Conservation (phyloP, 2,329 filamentous ascomycete species). For the Stemphylium beticola region DNA sequence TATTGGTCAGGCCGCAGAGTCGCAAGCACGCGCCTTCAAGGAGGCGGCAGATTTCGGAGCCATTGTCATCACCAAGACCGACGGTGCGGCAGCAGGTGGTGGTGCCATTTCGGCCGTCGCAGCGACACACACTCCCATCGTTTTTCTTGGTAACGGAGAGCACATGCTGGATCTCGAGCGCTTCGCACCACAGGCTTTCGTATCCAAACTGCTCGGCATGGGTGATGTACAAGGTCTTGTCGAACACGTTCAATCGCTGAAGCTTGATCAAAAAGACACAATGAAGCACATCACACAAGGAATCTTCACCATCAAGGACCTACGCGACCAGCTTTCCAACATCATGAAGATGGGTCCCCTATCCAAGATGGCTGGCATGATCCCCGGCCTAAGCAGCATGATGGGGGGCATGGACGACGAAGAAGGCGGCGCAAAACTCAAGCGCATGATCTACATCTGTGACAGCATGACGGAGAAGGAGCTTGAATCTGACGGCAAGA, state of each 20-base stretch:
- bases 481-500: slow-evolving; percentile 91
- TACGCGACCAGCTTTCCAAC: slow-evolving; percentile 93
- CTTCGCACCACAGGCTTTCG: slow-evolving; percentile 90
- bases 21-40: slow-evolving; percentile 95
- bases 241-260: slow-evolving; percentile 94
- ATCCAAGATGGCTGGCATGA: slow-evolving; percentile 98
- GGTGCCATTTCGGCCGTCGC: slow-evolving; percentile 97
- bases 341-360: slow-evolving; percentile 99
- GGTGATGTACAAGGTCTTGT: slow-evolving; percentile 94
- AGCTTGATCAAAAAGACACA: slow-evolving; percentile 96
- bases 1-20: slow-evolving; percentile 94
- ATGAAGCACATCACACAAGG: slow-evolving; percentile 99
- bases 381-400: slow-evolving; percentile 89
- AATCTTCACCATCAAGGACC: slow-evolving; percentile 92
- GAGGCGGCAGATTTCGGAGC: slow-evolving; percentile 95
- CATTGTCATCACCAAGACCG: slow-evolving; percentile 99
- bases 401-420: slow-evolving; percentile 98
- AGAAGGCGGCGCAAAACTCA: slow-evolving; percentile 89
- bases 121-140: slow-evolving; percentile 93
- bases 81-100: slow-evolving; percentile 92
- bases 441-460: slow-evolving; percentile 98
- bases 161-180: slow-evolving; percentile 94
- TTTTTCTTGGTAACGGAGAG: slow-evolving; percentile 97
- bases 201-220: slow-evolving; percentile 94
- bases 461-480: slow-evolving; percentile 98